phyloP scores from a whole-genome alignment of 257 asterid species.

The Nicotiana otophora region DNA sequence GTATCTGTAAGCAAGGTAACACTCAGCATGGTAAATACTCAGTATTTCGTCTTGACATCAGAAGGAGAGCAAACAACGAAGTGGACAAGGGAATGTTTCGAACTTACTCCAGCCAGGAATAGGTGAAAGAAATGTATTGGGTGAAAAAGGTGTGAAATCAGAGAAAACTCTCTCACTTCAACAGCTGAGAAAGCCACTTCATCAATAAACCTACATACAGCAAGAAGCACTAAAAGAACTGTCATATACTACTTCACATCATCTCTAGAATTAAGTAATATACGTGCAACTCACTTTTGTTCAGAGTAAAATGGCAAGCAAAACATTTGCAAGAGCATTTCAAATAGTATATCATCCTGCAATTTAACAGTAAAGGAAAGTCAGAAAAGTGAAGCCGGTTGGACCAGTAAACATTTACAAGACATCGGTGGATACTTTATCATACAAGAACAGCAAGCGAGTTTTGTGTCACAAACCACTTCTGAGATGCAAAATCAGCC shows the following conservation, averaged over 20 bases:
- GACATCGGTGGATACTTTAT: neutral
- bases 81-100: neutral
- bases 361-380: conserved; percentile 19
- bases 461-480: neutral
- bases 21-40: neutral
- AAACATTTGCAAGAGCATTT: conserved; percentile 72
- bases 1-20: conserved; percentile 42
- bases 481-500: neutral
- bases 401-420: neutral
- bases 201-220: conserved; percentile 32
- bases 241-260: conserved; percentile 9
- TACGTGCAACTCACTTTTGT: conserved; percentile 34
- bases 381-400: conserved; percentile 10
- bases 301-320: conserved; percentile 36
- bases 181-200: conserved; percentile 24
- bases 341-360: conserved; percentile 83
- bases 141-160: conserved; percentile 55
- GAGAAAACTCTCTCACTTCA: conserved; percentile 15
- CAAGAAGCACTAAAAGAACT: neutral
- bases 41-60: conserved; percentile 6
- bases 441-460: neutral
- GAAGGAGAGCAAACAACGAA: neutral
- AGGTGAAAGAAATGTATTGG: conserved; percentile 73
- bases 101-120: conserved; percentile 74
- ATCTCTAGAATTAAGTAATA: conserved; percentile 4